These are phyloP conservation scores for Arthrobotrys sphaeroides DNA, from an alignment of 2,329 filamentous ascomycete genomes.

Conservation along the genomic window DNA sequence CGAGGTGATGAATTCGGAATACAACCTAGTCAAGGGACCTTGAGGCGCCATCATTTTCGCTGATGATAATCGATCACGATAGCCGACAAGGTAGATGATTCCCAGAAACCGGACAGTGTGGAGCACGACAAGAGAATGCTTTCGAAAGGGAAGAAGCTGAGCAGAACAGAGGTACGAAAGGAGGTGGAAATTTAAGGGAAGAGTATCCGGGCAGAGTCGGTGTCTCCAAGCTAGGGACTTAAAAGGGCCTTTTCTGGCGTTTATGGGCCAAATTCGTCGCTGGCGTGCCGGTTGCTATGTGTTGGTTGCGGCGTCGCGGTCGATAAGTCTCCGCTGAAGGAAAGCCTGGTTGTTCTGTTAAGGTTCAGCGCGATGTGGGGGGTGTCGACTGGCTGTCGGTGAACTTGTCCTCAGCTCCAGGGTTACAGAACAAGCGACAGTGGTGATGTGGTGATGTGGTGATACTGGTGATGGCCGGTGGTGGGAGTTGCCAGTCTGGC, in stretches of 20 bases:
- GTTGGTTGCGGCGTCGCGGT: conserved; percentile 1
- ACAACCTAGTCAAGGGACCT: conserved; percentile 60
- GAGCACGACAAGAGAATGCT: neutral
- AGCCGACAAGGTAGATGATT: neutral
- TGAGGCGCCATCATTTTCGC: conserved; percentile 42
- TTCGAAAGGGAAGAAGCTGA: neutral
- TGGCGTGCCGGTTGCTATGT: conserved; percentile 9
- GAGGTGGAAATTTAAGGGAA: neutral
- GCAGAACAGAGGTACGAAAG: neutral
- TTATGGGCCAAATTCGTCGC: neutral
- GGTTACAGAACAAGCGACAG: too few species aligned
- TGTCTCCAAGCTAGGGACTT: neutral
- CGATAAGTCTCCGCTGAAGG: conserved; percentile 10
- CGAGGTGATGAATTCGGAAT: conserved; percentile 76
- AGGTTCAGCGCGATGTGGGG: neutral
- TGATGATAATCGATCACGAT: conserved; percentile 15
- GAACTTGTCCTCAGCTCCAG: neutral
- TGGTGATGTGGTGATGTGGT: neutral
- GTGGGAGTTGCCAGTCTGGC: conserved; percentile 33
- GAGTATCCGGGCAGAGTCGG: neutral
- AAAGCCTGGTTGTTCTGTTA: neutral
- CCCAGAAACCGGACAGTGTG: conserved; percentile 4
- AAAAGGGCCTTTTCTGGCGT: neutral
- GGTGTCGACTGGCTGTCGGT: neutral
- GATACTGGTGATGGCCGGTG: neutral